These are phyloP conservation scores for Candida sithepensis DNA, from an alignment of 805 yeast species.

Conservation along the genomic window DNA sequence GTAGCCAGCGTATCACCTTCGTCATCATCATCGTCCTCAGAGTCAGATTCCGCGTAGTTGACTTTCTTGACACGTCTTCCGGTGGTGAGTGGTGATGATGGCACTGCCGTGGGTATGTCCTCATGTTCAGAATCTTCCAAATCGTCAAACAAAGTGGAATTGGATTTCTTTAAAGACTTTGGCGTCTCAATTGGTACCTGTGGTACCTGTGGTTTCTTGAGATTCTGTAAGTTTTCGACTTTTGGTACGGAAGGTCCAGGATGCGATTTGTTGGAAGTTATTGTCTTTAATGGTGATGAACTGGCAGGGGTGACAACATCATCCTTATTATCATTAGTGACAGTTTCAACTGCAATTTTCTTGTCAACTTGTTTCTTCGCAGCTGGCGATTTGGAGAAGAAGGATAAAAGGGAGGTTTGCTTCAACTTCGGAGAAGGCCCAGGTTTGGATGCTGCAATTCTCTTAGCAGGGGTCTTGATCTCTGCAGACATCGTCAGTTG, in stretches of 20 bases:
- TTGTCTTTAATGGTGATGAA: slow-evolving; percentile 11
- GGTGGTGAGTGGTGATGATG: slow-evolving; percentile 1
- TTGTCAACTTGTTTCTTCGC: slow-evolving; percentile 1
- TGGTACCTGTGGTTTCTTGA: neutral
- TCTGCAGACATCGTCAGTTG: neutral
- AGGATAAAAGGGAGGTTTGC: slow-evolving; percentile 29
- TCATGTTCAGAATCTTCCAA: slow-evolving; percentile 16
- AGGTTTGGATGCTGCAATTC: neutral
- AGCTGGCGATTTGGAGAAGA: slow-evolving; percentile 18
- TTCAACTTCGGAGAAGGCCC: slow-evolving; percentile 7
- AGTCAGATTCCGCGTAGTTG: slow-evolving; percentile 15
- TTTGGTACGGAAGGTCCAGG: neutral
- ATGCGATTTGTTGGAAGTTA: too few species aligned
- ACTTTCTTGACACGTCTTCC: slow-evolving; percentile 14
- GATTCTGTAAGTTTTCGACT: neutral
- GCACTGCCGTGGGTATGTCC: neutral
- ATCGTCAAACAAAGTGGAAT: slow-evolving; percentile 6
- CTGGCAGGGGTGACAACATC: slow-evolving; percentile 24
- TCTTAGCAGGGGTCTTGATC: slow-evolving; percentile 2
- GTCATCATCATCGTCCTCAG: slow-evolving; percentile 13
- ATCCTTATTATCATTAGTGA: neutral
- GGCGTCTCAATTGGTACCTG: neutral
- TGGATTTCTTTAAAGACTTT: neutral
- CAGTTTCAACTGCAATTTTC: neutral
- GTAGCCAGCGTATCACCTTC: slow-evolving; percentile 8